Conservation (phyloP, 768 basidiomycete species). For the Russula compacta region DNA sequence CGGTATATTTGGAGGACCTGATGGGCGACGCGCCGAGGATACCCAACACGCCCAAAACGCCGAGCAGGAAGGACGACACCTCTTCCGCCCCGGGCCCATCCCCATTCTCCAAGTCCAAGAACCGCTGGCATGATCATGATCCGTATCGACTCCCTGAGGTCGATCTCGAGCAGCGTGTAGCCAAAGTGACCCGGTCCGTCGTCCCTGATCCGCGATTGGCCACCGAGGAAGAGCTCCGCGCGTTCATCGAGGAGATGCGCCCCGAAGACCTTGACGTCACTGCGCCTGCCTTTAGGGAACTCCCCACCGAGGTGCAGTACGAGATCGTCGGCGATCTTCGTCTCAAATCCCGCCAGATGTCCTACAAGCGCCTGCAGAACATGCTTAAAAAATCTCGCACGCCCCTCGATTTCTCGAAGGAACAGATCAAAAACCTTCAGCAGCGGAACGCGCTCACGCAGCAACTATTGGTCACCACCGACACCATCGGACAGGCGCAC, state of each 20-base stretch:
- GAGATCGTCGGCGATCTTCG: slow-evolving; percentile 96
- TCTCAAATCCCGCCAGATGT: slow-evolving; percentile 89
- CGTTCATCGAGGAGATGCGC: slow-evolving; percentile 93
- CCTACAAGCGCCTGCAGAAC: slow-evolving; percentile 80
- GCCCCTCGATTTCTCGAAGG: slow-evolving; percentile 90
- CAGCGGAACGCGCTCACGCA: slow-evolving; percentile 90
- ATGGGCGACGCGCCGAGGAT: slow-evolving; percentile 35
- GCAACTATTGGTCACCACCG: slow-evolving; percentile 84
- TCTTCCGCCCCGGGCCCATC: slow-evolving; percentile 30
- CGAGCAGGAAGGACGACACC: slow-evolving; percentile 18
- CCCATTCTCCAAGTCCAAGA: slow-evolving; percentile 48
- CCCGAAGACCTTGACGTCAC: slow-evolving; percentile 92
- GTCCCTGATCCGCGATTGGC: slow-evolving; percentile 87
- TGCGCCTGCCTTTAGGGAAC: slow-evolving; percentile 80
- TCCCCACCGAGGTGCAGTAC: slow-evolving; percentile 95
- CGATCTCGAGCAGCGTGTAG: slow-evolving; percentile 53
- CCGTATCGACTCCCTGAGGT: slow-evolving; percentile 89
- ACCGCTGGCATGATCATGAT: slow-evolving; percentile 69
- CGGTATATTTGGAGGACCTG: slow-evolving; percentile 86
- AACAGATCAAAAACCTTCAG: slow-evolving; percentile 85
- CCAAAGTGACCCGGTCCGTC: slow-evolving; percentile 48
- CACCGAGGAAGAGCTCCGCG: slow-evolving; percentile 87
- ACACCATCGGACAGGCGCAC: slow-evolving; percentile 84
- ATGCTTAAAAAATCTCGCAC: slow-evolving; percentile 78
- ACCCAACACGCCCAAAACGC: slow-evolving; percentile 40